Evolutionary conservation across 306 rosid species (phyloP), one percentile per base, ranked within the genome.

Genomic region (Malus asiatica): DNA sequence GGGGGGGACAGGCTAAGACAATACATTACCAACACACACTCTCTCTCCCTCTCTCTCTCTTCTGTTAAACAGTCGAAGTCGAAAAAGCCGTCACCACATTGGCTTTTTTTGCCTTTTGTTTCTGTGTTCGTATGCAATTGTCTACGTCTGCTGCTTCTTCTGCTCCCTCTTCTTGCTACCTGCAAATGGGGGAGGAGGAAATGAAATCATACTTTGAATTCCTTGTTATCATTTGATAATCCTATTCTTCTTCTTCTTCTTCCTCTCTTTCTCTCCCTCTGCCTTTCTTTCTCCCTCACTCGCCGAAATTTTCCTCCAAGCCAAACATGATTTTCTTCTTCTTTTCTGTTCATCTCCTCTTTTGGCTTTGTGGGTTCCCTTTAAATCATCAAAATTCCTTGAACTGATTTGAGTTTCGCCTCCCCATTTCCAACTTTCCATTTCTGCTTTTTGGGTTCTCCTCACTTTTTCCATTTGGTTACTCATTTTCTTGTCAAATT

Each of bases 151-250:
- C 77, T 82, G 83, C 92, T 87, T 29, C 74, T 81, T 78, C 90
- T 90, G 90, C 92, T 88, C 89, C 96, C 94, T 80, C 93, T 77
- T 80, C 85, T 78, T 87, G 77, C 78, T 86, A 83, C 97, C 92
- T 91, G 91, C 88, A 94, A 89, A 91, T 91, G 90, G 88, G 87
- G 80, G 86, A 83, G 90, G 89, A 18, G 90, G 88, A 64, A 64
- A 32, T 64, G 68, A 44, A 91, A 78, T 89, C 93, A 83, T 83
- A 82, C 89, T 94, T 90, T 85, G 90, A 91, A 86, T 93, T 88
- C 70, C 91, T 88, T 81, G 92, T 84, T 88, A 84, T 89, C 78
- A 91, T 91, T 86, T 90, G 93, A 90, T 84, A 53, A 69, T 72
- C 46, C 30, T 44, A 20, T 44, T 44, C 33, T 32, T 44, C 66